Percentiles rank a stretch among this genome's conserved stretches.
Conservation (phyloP, 2,329 filamentous ascomycete genomes). For the Harringtonia lauricola region DNA sequence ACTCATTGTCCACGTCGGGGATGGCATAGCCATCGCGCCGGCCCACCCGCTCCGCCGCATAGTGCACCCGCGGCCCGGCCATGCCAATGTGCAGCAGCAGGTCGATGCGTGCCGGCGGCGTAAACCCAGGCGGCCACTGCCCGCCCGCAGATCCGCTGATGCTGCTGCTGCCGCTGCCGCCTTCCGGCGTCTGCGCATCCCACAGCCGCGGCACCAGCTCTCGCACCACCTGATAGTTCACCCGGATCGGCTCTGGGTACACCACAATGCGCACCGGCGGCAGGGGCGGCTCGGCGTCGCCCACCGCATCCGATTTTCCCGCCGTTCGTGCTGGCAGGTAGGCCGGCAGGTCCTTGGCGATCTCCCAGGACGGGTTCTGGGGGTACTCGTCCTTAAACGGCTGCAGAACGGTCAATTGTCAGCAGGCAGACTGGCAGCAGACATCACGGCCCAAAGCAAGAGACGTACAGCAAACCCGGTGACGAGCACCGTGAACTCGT, state of each 20-base stretch:
- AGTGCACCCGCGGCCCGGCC: conserved; percentile 52
- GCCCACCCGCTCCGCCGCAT: conserved; percentile 59
- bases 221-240: conserved; percentile 59
- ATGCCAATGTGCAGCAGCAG: conserved; percentile 71
- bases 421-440: not conserved
- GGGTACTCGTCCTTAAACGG: conserved; percentile 64
- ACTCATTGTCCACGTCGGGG: conserved; percentile 56
- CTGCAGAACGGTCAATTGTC: conserved; percentile 26
- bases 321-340: conserved; percentile 45
- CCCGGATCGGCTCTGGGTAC: conserved; percentile 56
- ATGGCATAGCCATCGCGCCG: conserved; percentile 63
- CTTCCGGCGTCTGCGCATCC: conserved; percentile 16
- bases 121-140: not conserved
- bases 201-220: conserved; percentile 54
- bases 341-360: conserved; percentile 56
- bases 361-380: conserved; percentile 73
- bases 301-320: conserved; percentile 25
- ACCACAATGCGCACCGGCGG: conserved; percentile 50
- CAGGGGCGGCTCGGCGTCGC: conserved; percentile 10
- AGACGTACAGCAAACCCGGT: conserved; percentile 49
- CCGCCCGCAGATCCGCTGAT: not conserved
- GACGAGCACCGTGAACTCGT: conserved; percentile 47
- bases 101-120: conserved; percentile 36
- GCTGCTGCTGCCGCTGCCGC: conserved; percentile 13
- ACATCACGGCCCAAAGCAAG: no score